These are phyloP conservation scores for Casuarina equisetifolia DNA, from an alignment of 306 rosid species.

Conservation along the genomic window DNA sequence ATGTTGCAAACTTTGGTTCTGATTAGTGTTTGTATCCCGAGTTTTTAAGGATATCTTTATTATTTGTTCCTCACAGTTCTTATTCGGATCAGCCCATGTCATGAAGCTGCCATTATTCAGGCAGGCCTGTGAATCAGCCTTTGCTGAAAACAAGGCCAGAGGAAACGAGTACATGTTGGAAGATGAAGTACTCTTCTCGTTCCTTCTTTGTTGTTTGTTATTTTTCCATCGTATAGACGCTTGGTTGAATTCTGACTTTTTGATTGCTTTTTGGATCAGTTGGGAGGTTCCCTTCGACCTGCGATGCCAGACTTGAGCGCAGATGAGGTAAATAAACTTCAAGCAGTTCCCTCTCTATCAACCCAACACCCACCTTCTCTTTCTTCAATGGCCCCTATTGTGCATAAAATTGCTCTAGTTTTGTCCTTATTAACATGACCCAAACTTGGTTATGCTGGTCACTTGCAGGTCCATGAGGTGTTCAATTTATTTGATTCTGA, in stretches of 20 bases:
- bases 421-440: neutral
- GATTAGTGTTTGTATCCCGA: neutral
- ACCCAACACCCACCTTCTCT: too few relatives aligned
- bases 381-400: neutral
- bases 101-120: conserved; percentile 62
- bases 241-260: conserved; percentile 32
- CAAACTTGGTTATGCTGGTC: conserved; percentile 10
- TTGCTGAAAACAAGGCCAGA: conserved; percentile 51
- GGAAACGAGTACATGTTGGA: conserved; percentile 45
- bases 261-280: conserved; percentile 43
- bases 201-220: conserved; percentile 16
- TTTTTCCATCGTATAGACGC: conserved; percentile 5
- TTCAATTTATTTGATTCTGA: conserved; percentile 57
- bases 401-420: neutral
- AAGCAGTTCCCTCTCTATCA: too few relatives aligned
- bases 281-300: conserved; percentile 48
- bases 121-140: conserved; percentile 71
- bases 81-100: conserved; percentile 65
- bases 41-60: neutral
- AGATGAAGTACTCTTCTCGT: conserved; percentile 43
- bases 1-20: neutral
- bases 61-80: conserved; percentile 57
- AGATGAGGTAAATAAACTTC: conserved; percentile 52
- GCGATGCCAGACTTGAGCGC: conserved; percentile 52
- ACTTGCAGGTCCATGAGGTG: conserved; percentile 62